Conservation (phyloP, 148 eudicot species). For the Pouteria glomerata region DNA sequence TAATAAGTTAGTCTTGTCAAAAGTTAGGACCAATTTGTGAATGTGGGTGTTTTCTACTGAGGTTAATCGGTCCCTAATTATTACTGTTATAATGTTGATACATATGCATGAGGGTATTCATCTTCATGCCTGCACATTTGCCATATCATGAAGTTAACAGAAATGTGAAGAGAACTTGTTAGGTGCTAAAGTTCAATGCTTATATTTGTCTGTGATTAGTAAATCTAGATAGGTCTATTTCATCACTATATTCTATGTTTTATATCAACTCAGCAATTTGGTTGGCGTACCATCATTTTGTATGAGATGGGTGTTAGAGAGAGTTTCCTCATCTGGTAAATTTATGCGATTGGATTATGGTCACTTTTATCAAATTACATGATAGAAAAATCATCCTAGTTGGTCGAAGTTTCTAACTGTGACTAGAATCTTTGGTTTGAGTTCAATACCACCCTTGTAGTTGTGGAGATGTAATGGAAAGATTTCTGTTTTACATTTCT, state of each 20-base stretch:
- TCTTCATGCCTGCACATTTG: neutral
- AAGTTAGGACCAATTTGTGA: neutral
- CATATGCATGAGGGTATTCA: neutral
- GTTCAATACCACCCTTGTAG: neutral
- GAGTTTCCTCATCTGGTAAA: neutral
- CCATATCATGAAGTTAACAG: neutral
- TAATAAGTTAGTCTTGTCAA: neutral
- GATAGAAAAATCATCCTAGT: neutral
- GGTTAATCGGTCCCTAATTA: neutral
- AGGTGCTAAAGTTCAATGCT: neutral
- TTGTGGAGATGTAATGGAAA: too few relatives aligned
- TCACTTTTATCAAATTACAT: neutral
- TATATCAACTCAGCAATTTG: neutral
- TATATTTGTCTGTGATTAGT: neutral
- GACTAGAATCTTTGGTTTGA: neutral
- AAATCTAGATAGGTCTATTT: too few relatives aligned
- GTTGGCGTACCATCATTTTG: neutral
- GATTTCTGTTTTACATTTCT: neutral
- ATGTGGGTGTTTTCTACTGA: neutral
- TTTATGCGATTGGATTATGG: neutral
- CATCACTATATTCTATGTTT: neutral
- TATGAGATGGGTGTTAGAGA: neutral
- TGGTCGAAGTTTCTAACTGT: neutral
- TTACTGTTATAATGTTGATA: neutral
- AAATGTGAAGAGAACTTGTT: neutral